Evolutionary conservation across 345 rosid genomes (phyloP), one percentile per base, ranked within the genome.

Genomic region (Erucastrum elatum): DNA sequence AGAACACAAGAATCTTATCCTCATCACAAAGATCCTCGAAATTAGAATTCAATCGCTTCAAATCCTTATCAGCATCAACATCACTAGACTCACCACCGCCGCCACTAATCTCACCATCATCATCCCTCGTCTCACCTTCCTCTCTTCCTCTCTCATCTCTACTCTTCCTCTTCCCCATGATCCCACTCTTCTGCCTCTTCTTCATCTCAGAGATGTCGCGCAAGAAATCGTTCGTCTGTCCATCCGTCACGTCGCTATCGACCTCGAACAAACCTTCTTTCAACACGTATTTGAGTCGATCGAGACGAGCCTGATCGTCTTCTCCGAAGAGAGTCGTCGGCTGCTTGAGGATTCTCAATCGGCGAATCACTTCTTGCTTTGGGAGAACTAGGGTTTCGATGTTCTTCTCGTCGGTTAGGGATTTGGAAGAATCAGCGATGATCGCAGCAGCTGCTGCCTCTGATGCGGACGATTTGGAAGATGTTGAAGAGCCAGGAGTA

Each of bases 241-340:
- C 99, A 68, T 93, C 99, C 0, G 89, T 93, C 85, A 90, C 84
- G 37, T 95, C 99, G 58, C 91, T 93, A 64, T 95, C 98, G 10
- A 95, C 97, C 85, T 95, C 99, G 63, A 95, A 95, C 29, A 83
- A 71, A 33, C 99, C 99, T 1, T 93, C 89, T 49, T 90, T 93
- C 72, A 95, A 77, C 13, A 95, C 94, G 41, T 87, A 86, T 72
- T 93, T 95, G 51, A 95, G 85, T 27, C 99, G 82, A 75, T 90
- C 98, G 9, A 95, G 93, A 10, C 99, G 85, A 0, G 98, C 89
- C 2, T 83, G 88, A 34, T 95, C 98, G 46, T 95, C 98, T 70
- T 95, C 99, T 8, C 98, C 98, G 53, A 95, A 95, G 30, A 95
- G 96, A 58, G 99, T 95, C 41, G 91, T 84, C 1, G 98, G 99